These are phyloP conservation scores for Platanthera zijinensis DNA, from an alignment of 106 monocot genomes.

Conservation along the genomic window DNA sequence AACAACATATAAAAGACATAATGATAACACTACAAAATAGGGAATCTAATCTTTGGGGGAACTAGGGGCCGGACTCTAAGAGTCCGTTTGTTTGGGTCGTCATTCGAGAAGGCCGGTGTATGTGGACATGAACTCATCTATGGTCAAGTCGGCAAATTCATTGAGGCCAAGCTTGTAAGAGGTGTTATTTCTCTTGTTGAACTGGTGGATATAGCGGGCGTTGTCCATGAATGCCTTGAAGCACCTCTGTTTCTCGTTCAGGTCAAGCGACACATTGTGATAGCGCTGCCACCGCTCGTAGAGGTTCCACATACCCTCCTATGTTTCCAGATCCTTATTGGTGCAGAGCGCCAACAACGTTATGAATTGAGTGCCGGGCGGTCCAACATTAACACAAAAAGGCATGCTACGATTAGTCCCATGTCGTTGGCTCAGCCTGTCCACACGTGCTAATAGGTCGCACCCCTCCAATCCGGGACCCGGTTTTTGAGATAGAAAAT, in stretches of 20 bases:
- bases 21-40: no score
- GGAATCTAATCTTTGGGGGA: no score
- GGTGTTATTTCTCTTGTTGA: slow-evolving; percentile 23
- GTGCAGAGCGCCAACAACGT: background rate
- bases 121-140: slow-evolving; percentile 28
- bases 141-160: slow-evolving; percentile 40
- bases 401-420: no score
- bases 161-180: slow-evolving; percentile 44
- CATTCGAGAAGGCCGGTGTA: slow-evolving; percentile 12
- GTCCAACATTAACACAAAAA: no score
- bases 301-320: slow-evolving; percentile 45
- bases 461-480: no score
- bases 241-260: slow-evolving; percentile 32
- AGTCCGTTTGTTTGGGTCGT: no score
- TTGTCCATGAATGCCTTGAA: slow-evolving; percentile 64
- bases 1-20: no score
- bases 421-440: no score
- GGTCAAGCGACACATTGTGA: slow-evolving; percentile 34
- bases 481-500: no score
- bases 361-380: no score
- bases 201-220: slow-evolving; percentile 31
- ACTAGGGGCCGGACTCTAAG: no score
- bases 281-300: slow-evolving; percentile 52
- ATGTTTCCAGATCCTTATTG: slow-evolving; percentile 42
- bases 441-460: no score